Evolutionary conservation across 768 basidiomycete species (phyloP).

Genomic region (Dendrothele bispora): DNA sequence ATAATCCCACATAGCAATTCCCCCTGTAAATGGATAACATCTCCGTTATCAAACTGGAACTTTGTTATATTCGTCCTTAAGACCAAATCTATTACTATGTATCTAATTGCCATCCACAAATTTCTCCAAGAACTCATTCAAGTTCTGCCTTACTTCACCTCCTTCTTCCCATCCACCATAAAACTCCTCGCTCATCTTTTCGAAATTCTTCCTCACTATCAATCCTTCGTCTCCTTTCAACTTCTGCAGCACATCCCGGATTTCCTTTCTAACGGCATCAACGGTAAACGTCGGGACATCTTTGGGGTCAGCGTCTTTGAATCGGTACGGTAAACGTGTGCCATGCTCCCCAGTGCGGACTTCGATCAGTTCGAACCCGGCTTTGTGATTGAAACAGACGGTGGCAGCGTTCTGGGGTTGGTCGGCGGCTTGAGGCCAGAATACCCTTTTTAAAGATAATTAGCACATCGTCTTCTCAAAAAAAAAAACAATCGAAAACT

Average conservation of each 20-base stretch:
- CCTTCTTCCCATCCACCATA: too few species aligned
- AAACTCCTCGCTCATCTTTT: too few species aligned
- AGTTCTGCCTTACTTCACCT: too few species aligned
- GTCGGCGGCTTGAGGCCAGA: neutral
- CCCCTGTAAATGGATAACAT: too few species aligned
- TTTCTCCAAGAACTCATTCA: too few species aligned
- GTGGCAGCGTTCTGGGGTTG: slow-evolving; percentile 1
- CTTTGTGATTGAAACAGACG: neutral
- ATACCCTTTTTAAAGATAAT: neutral
- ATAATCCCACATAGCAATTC: too few species aligned
- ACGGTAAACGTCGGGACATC: slow-evolving; percentile 4
- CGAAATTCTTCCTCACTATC: slow-evolving; percentile 1
- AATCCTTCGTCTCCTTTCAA: slow-evolving; percentile 2
- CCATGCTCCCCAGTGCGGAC: slow-evolving; percentile 3
- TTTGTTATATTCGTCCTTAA: too few species aligned
- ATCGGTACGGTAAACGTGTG: slow-evolving; percentile 1
- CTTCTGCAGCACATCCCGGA: neutral
- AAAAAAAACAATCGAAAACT: neutral
- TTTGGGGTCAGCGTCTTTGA: slow-evolving; percentile 1
- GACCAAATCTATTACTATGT: too few species aligned
- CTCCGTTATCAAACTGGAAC: too few species aligned
- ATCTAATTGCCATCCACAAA: too few species aligned
- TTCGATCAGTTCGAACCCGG: slow-evolving; percentile 4
- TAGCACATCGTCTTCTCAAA: neutral
- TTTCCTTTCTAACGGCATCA: slow-evolving; percentile 1